Base-by-base conservation (phyloP, 139 green algal genomes). In the Chlamydomonas sp. region DNA sequence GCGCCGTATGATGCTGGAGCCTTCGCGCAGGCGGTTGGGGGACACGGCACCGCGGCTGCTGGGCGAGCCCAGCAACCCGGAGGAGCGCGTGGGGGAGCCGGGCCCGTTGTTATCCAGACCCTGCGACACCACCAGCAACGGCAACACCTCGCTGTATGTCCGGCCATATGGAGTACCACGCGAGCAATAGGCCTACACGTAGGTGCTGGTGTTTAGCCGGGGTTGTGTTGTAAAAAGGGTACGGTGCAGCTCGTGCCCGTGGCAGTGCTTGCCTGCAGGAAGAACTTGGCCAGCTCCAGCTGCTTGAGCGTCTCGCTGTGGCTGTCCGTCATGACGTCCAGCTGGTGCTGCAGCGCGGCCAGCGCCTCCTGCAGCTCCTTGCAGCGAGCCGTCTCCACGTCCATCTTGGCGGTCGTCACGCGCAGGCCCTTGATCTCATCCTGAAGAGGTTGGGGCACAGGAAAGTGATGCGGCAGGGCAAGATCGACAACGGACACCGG, bases 241-340 rank as follows among this genome's bases (percentile, higher is more conserved):
- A 0, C 31, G 31, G 31, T 49, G 31, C 31, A 49, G 0, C 0
- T 49, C 0, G 31, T 49, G 31, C 31, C 31, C 31, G 31, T 49
- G 31, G 31, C 31, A 49, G 0, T 3, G 72, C 88, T 62, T 57
- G 89, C 90, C 90, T 90, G 80, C 72, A 93, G 71, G 77, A 91
- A 91, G 88, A 89, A 89, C 31, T 84, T 84, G n/a, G 88, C 74
- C 8, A 89, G 85, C 78, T 92, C 85, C 63, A 90, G 85, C 66
- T 90, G 84, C 71, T 86, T 74, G 1, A 91, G 60, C 4, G 85
- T 92, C 17, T 78, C 81, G 7, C 64, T 73, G 59, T 89, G 80
- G 62, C 71, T 79, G 61, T 80, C 87, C 20, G 88, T 74, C 7
- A 67, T 80, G 10, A 80, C 5, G 63, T 80, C 83, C 63, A 89